Evolutionary conservation across 495 filamentous ascomycete species (phyloP), one percentile per base, ranked within the genome.

Genomic region (Darksidea phi): DNA sequence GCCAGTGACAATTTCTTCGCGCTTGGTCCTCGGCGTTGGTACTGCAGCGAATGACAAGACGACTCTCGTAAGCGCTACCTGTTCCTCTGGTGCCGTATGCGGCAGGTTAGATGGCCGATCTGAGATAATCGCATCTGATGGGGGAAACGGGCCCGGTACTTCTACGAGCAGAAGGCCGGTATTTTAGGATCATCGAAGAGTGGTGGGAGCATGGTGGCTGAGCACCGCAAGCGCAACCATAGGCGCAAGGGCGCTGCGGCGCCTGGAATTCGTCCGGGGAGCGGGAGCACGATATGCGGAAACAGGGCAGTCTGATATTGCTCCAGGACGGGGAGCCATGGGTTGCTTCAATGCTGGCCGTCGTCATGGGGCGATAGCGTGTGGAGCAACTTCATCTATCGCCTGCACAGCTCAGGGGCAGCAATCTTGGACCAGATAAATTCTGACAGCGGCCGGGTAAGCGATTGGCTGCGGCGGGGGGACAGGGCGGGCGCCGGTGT

Each of bases 281-380:
- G 13, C 15, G 41, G 51, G 32, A 42, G n/a, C 49, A 23, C 15
- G 37, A 37, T 1, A 5, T 48, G 38, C 47, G 54, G 48, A 52
- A 60, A 42, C 57, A 42, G 24, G 57, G 34, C 48, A 60, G 13
- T 51, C 57, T 51, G 37, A 52, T 53, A 60, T 60, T 60, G 51
- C 48, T 34, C n/a, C 36, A 24, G 21, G 21, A 18, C n/a, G 1
- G 28, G 17, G n/a, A 15, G 2, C 46, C 47, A 47, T 53, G 47
- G 6, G 18, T 12, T 6, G 1, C 32, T 7, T 21, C 15, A 36
- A 48, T 48, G 54, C 43, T 25, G 28, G 47, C 43, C 7, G n/a
- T 48, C 58, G 58, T 61, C 58, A 61, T 54, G 6, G 24, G n/a
- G 38, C 54, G 51, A 26, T 32, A 52, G 24, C 45, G 43, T 49